Conservation (phyloP, 805 yeast genomes). For the Candida maltosa region DNA sequence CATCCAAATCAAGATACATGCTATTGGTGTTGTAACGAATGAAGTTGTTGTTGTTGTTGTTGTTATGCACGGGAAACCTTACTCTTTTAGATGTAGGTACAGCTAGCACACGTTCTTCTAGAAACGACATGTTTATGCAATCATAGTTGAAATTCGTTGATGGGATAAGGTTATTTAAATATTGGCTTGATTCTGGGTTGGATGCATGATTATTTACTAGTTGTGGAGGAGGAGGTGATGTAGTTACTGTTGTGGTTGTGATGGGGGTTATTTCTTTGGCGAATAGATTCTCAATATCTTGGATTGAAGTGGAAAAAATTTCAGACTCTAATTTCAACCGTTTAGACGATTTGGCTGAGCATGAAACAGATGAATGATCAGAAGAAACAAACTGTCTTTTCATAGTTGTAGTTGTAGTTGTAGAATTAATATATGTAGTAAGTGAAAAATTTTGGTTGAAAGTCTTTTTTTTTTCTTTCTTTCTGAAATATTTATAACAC, state of each 20-base stretch:
- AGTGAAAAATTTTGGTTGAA: not conserved
- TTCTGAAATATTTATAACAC: too few species aligned
- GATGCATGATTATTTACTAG: too few species aligned
- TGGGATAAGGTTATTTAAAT: constrained; percentile 2
- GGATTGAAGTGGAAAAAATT: constrained; percentile 20
- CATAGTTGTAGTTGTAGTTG: constrained; percentile 3
- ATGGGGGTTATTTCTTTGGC: not conserved
- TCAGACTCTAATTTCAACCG: constrained; percentile 17
- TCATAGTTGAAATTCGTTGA: constrained; percentile 8
- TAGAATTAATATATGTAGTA: not conserved
- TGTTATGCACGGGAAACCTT: constrained; percentile 1
- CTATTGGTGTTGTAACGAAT: not conserved
- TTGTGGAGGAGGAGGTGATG: not conserved
- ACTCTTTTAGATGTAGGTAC: not conserved
- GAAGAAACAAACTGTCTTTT: constrained; percentile 1
- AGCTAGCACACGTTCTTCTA: constrained; percentile 2
- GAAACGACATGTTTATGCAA: constrained; percentile 9
- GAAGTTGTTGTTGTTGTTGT: not conserved
- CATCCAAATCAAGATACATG: constrained; percentile 2
- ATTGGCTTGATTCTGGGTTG: constrained; percentile 3
- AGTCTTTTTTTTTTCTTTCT: too few species aligned
- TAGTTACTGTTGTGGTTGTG: not conserved
- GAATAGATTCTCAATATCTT: constrained; percentile 21
- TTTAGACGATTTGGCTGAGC: constrained; percentile 14
- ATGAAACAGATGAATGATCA: not conserved